phyloP scores from a whole-genome alignment of 139 green algal species.

The Closterium sp. region DNA sequence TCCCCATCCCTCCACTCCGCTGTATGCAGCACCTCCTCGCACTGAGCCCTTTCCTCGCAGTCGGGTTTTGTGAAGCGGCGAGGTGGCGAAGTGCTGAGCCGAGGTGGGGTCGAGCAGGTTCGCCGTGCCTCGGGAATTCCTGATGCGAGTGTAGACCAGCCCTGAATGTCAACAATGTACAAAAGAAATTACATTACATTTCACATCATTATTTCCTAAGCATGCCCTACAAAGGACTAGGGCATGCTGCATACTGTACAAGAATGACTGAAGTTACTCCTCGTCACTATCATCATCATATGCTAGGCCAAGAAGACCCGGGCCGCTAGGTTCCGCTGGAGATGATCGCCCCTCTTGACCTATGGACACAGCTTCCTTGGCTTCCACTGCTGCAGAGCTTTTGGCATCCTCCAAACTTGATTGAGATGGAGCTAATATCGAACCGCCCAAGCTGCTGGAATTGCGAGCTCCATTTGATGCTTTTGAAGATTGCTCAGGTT shows the following conservation, averaged over 20 bases:
- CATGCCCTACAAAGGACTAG: no score
- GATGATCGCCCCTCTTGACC: not conserved
- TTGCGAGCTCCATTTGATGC: not conserved
- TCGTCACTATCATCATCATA: not conserved
- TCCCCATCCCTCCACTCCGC: no score
- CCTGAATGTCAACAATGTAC: no score
- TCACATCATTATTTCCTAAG: no score
- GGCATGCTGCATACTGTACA: no score
- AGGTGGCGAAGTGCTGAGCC: no score
- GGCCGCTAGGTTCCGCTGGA: not conserved
- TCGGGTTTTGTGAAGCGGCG: no score
- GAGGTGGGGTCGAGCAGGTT: no score
- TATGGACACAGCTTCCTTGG: not conserved
- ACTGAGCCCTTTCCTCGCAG: no score
- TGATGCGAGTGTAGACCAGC: not conserved
- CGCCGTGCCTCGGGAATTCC: no score
- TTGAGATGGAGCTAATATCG: not conserved
- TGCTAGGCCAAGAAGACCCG: not conserved
- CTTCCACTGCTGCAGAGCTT: not conserved
- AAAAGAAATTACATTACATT: no score
- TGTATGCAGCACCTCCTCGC: no score
- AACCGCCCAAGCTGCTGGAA: not conserved
- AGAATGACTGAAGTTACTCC: not conserved
- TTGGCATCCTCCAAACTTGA: not conserved
- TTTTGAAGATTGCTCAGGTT: not conserved